A percentile compares a stretch with the other conserved stretches of the same genome.
Evolutionary conservation across 2,329 filamentous ascomycete species (phyloP).

Genomic region (Lasiodiplodia sp.): DNA sequence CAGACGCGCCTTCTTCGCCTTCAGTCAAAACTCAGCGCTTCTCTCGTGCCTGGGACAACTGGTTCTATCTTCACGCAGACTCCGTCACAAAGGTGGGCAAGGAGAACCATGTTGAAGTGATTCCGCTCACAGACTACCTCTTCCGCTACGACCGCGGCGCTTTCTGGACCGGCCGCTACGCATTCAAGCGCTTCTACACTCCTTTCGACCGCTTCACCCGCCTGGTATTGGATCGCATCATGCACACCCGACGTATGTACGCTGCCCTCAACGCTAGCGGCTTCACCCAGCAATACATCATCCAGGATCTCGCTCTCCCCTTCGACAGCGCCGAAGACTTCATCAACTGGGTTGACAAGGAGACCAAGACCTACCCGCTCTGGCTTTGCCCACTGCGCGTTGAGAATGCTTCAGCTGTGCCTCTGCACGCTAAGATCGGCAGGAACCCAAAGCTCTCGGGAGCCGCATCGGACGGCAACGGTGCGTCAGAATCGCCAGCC

Average conservation of each 20-base stretch:
- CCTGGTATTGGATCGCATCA: constrained; percentile 65
- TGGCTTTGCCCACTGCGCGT: constrained; percentile 65
- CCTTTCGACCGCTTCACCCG: constrained; percentile 68
- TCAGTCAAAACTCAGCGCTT: constrained; percentile 53
- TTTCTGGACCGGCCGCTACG: constrained; percentile 69
- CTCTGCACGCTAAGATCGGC: constrained; percentile 22
- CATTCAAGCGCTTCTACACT: constrained; percentile 66
- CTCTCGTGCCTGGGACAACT: constrained; percentile 68
- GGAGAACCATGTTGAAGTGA: constrained; percentile 43
- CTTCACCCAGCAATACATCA: constrained; percentile 62
- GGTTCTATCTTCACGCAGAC: constrained; percentile 74
- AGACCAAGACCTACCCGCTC: constrained; percentile 62
- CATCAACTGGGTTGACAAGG: constrained; percentile 58
- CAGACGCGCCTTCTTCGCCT: constrained; percentile 52
- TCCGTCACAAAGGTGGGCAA: constrained; percentile 14
- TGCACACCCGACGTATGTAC: constrained; percentile 69
- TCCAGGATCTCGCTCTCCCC: constrained; percentile 70
- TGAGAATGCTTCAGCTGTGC: constrained; percentile 31
- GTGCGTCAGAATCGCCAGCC: constrained; percentile 26
- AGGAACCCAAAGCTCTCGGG: not conserved
- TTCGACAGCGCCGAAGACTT: constrained; percentile 60
- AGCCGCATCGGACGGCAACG: not conserved
- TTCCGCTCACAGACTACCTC: constrained; percentile 62
- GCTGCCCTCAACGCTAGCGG: constrained; percentile 67
- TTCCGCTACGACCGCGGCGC: constrained; percentile 70